Evolutionary conservation across 495 filamentous ascomycete genomes (phyloP).

Genomic region (Penicilliopsis zonata): DNA sequence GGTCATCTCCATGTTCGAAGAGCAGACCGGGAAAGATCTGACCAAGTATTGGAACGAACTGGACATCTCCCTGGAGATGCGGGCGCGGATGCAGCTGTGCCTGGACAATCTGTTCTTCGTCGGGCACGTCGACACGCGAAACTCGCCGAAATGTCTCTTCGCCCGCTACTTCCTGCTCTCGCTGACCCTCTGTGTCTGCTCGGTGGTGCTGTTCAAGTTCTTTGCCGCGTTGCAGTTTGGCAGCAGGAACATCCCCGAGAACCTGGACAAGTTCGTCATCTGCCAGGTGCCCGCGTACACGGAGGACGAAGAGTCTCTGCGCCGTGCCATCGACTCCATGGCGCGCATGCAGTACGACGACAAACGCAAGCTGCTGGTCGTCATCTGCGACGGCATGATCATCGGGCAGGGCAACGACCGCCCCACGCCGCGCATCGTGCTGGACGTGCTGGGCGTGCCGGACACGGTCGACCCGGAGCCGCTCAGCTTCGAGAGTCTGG

Average conservation of each 20-base stretch:
- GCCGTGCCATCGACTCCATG: conserved; percentile 92
- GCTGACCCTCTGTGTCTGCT: conserved; percentile 70
- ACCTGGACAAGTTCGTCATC: conserved; percentile 96
- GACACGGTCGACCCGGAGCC: conserved; percentile 94
- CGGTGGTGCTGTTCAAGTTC: conserved; percentile 91
- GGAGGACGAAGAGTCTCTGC: conserved; percentile 93
- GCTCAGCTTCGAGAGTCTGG: conserved; percentile 91
- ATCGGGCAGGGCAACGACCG: conserved; percentile 96
- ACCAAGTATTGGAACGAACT: conserved; percentile 72
- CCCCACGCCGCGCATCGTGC: conserved; percentile 88
- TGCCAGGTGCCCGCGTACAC: conserved; percentile 97
- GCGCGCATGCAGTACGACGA: conserved; percentile 96
- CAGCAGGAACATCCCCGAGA: conserved; percentile 81
- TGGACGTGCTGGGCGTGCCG: conserved; percentile 92
- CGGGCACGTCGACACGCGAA: conserved; percentile 83
- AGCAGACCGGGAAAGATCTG: conserved; percentile 65
- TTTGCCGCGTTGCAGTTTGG: conserved; percentile 90
- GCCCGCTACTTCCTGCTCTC: conserved; percentile 84
- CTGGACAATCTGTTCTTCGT: conserved; percentile 94
- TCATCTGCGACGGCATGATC: conserved; percentile 99
- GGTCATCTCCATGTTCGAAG: conserved; percentile 67
- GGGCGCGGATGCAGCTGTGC: conserved; percentile 65
- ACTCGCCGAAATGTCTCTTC: conserved; percentile 76
- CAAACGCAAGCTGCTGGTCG: conserved; percentile 88
- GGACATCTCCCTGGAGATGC: conserved; percentile 36